Base-by-base conservation (phyloP, 2,329 filamentous ascomycete species). In the Xylaria sp. region DNA sequence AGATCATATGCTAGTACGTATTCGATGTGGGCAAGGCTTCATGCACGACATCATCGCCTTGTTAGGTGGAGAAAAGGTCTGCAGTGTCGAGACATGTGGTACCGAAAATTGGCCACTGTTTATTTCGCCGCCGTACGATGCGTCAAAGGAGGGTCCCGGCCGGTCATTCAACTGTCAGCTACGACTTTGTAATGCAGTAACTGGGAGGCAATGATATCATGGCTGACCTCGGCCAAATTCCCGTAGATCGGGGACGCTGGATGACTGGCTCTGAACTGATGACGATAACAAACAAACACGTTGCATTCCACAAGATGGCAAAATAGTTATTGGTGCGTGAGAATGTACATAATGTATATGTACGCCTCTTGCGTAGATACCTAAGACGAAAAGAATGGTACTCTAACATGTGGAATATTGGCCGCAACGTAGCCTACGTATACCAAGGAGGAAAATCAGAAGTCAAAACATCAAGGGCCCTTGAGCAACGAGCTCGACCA, bases 21-120 rank as follows among this genome's bases (percentile, higher is more conserved):
- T 63, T 52, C 39, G 63, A 39, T 58, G 62, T 56, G 34, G 44
- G 70, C 73, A 69, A 75, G 72, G 71, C 70, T 72, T 72, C 65
- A 72, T 74, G 75, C 75, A 75, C 74, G 71, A 74, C 72, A 76
- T 70, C 63, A 74, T 66, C 48, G 66, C 65, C 70, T 69, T 72
- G 57, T 65, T 63, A 65, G 63, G 71, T 74, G 74, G 74, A 44
- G 69, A 66, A 41, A 64, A 55, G 37, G 52, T 64, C 50, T 66
- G 63, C 34, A 55, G 32, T 46, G 32, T 56, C 56, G 20, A 59
- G 63, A 66, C 57, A 52, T 65, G 72, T 67, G 44, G 65, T 60
- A 63, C 68, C 44, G 32, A 69, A 63, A 63, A 50, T 39, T 65
- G 54, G 63, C 59, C 63, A 69, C 59, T 46, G 58, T 64, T 32